A percentile compares a stretch with the other conserved stretches of the same genome.
Conservation (phyloP, 306 rosid genomes). For the Lupinus albus region DNA sequence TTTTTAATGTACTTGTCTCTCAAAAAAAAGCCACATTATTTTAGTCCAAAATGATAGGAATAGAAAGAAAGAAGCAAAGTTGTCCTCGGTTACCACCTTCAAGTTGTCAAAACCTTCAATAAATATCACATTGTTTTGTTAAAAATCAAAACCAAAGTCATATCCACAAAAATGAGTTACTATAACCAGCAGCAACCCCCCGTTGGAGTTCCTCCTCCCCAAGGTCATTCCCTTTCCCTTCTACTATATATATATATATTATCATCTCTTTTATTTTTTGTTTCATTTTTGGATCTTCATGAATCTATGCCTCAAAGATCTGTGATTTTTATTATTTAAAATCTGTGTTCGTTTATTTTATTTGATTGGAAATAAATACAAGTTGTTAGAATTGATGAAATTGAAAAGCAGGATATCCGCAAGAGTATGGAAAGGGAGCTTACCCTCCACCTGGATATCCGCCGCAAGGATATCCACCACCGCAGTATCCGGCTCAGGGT, state of each 20-base stretch:
- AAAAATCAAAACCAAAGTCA: too few species aligned
- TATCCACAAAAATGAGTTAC: slow-evolving; percentile 56
- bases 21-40: too few species aligned
- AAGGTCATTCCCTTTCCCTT: slow-evolving; percentile 46
- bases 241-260: neutral
- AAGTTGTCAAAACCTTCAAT: neutral
- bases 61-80: neutral
- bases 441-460: slow-evolving; percentile 78
- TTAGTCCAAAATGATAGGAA: too few species aligned
- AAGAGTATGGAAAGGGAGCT: slow-evolving; percentile 71
- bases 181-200: slow-evolving; percentile 89
- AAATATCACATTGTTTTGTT: neutral
- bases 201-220: slow-evolving; percentile 91
- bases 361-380: too few species aligned
- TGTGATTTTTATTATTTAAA: neutral
- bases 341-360: too few species aligned
- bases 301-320: neutral
- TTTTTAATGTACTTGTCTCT: too few species aligned
- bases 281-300: neutral
- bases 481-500: slow-evolving; percentile 64
- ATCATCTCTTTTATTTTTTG: too few species aligned
- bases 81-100: slow-evolving; percentile 41
- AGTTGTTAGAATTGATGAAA: neutral
- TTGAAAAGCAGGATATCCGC: slow-evolving; percentile 68
- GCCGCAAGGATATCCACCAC: slow-evolving; percentile 72